Evolutionary conservation across 179 eudicot species (phyloP), one percentile per base, ranked within the genome.

Genomic region (Heliamphora pulchella): DNA sequence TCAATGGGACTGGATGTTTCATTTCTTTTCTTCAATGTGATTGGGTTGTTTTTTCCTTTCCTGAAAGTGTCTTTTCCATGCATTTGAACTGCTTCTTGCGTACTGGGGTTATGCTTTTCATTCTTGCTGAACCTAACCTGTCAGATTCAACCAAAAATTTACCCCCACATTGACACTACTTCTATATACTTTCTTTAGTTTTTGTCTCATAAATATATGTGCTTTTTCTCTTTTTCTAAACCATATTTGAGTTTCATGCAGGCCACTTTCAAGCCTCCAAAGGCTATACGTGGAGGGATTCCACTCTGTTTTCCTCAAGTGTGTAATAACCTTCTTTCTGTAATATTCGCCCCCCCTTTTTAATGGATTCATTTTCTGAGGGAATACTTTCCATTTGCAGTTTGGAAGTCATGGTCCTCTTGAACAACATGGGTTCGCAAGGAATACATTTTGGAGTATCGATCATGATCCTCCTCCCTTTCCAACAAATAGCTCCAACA

Each of bases 261-360:
- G 98, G 96, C 96, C 67, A 88, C 83, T 71, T 94, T 87, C 81
- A 91, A 89, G 86, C 94, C 98, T 83, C 98, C 98, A 4, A 96
- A 94, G 85, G 86, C 98, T 62, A 91, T 92, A 75, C 95, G 97
- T 74, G 99, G 99, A 80, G 99, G 99, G 71, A 96, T 96, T 86
- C 97, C 98, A 14, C 86, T 96, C 74, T 96, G 99, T 87, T 96
- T 96, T 81, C 98, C 98, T 75, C 98, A 93, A 84, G 99, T 94
- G 83, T 76, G 88, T 78, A 22, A 70, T 67, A 13, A 44, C 65
- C 51, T 31, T 75, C 50, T n/a, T 7, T 51, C 31, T 31, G 31
- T 31, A 31, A 31, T 72, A n/a, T 71, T 63, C 51, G 5, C 9
- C 44, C 17, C 6, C 14, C 18, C 47, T 17, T 80, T 31, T 72